Base-by-base conservation (phyloP, 148 eudicot genomes). In the Spergularia marina region DNA sequence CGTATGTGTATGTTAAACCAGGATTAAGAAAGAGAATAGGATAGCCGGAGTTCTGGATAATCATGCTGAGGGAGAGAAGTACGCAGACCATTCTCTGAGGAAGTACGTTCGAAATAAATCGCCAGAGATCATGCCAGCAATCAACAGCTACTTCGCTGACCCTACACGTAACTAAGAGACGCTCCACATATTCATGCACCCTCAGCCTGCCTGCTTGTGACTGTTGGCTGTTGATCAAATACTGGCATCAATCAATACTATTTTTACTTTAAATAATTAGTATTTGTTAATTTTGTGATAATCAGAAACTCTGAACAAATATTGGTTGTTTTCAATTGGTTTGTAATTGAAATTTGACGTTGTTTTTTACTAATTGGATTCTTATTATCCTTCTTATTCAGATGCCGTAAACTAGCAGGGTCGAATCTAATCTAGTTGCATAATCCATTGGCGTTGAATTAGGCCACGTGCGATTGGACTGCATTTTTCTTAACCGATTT, bases 1-100 rank as follows among this genome's bases (percentile, higher is more conserved):
- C n/a, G 44, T 39, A 64, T 36, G n/a, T 66, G 4, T 74, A 60
- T 61, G 60, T 23, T 62, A 12, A 62, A 44, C 3, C 83, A 90
- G 95, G 89, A 87, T 90, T 11, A 87, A 2, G 57, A 88, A 88
- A 81, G 86, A 79, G 77, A 88, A 88, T 39, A 86, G 92, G 72
- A 64, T 85, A 40, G 90, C 92, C 8, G 92, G 96, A 71, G 74
- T 90, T 15, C 79, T 90, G 47, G 90, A 88, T 4, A 90, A 90
- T 82, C 80, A 71, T 64, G 83, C 79, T 0, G 92, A 90, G 83
- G 96, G 92, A 20, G 79, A 88, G 76, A 85, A 60, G 17, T 88
- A 88, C 21, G 73, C 83, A 8, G 83, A 90, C 49, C 89, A 90
- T 78, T 65, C 58, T 13, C 47, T 90, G n/a, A 84, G 90, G 78